These are phyloP conservation scores for Lonicera japonica DNA, from an alignment of 129 eudicot genomes.

Conservation along the genomic window DNA sequence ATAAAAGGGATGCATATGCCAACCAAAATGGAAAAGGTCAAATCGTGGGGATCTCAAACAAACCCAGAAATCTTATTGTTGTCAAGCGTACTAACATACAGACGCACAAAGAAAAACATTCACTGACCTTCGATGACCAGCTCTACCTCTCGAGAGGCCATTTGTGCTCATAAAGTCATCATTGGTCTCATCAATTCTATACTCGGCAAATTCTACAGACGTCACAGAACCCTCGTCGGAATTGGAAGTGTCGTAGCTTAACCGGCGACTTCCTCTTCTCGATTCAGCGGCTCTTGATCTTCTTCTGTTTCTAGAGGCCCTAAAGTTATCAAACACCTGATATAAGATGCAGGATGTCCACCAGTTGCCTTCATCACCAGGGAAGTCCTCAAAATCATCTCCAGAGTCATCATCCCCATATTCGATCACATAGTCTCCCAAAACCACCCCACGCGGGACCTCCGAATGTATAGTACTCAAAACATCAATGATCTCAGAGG, in stretches of 20 bases:
- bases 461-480: slow-evolving; percentile 90
- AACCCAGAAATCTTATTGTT: background rate
- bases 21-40: background rate
- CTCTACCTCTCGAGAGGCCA: slow-evolving; percentile 51
- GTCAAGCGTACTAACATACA: no score
- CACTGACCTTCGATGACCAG: slow-evolving; percentile 65
- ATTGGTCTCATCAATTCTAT: slow-evolving; percentile 49
- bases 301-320: slow-evolving; percentile 78
- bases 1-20: background rate
- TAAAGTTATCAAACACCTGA: slow-evolving; percentile 77
- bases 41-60: background rate
- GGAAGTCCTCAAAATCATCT: slow-evolving; percentile 84
- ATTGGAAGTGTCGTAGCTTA: slow-evolving; percentile 71
- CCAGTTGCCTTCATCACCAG: slow-evolving; percentile 85
- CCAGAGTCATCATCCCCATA: slow-evolving; percentile 81
- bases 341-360: slow-evolving; percentile 94
- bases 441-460: slow-evolving; percentile 91
- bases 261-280: slow-evolving; percentile 62
- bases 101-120: slow-evolving; percentile 14
- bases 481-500: slow-evolving; percentile 85
- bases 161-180: slow-evolving; percentile 48
- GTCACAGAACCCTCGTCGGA: slow-evolving; percentile 96
- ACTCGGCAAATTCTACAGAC: slow-evolving; percentile 66
- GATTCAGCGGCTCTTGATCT: slow-evolving; percentile 54
- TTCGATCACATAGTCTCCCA: slow-evolving; percentile 90